phyloP scores from a whole-genome alignment of 495 filamentous ascomycete species.

The Aspergillus biplanus region DNA sequence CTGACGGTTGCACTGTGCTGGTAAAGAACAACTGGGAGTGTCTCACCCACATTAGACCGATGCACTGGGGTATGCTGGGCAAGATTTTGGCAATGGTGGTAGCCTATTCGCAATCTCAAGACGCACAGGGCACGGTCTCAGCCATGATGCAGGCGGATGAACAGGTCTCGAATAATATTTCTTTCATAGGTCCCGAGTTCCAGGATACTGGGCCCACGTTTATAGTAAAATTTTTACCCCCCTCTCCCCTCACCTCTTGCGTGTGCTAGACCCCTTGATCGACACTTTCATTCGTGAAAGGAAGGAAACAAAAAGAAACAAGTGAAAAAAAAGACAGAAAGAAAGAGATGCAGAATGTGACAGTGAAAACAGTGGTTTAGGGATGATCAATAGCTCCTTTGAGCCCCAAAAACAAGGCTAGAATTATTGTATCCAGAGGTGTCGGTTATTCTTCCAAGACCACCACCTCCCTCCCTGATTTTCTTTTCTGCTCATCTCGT shows the following conservation, averaged over 20 bases:
- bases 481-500: neutral
- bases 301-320: neutral
- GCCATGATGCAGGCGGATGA: slow-evolving; percentile 16
- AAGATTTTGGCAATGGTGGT: neutral
- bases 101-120: slow-evolving; percentile 11
- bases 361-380: neutral
- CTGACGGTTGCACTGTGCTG: slow-evolving; percentile 4
- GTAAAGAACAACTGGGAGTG: neutral
- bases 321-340: neutral
- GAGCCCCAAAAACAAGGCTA: neutral
- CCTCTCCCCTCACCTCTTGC: neutral
- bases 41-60: neutral
- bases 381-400: neutral
- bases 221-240: neutral
- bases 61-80: neutral
- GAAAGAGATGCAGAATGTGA: slow-evolving; percentile 10
- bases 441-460: neutral
- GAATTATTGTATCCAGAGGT: neutral
- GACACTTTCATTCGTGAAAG: neutral
- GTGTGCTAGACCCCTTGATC: neutral
- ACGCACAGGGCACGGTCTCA: slow-evolving; percentile 4
- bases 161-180: slow-evolving; percentile 4
- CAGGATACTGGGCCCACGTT: slow-evolving; percentile 11
- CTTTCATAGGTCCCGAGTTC: slow-evolving; percentile 14
- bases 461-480: neutral